Evolutionary conservation across 192 early-diverging fungal genomes (phyloP), one percentile per base, ranked within the genome.

Genomic region (Funneliformis mosseae): DNA sequence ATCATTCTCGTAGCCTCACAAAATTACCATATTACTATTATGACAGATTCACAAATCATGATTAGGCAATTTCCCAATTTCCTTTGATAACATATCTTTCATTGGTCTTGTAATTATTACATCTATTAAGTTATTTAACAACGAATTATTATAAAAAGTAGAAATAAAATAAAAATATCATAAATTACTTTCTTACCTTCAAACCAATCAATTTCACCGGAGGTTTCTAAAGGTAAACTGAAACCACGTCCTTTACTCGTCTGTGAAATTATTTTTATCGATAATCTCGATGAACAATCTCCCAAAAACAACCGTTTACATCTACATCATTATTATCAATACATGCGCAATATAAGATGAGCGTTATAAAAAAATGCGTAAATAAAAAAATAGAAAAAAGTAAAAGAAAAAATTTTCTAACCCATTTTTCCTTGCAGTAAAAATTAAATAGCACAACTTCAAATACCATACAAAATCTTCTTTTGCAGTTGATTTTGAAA

Each of bases 221-320:
- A 88, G 8, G 93, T 90, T 61, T 96, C 95, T 12, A 94, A 80
- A 7, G 96, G 93, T 33, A 97, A 81, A 38, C 90, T 92, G 76
- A 92, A 94, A n/a, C 97, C 97, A 43, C 94, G 92, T 12, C 97
- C 97, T 73, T 93, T 92, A 55, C 93, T 92, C 39, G 94, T 95
- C 50, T 91, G 76, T 8, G 94, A 83, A 50, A 98, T 90, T 28
- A 92, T 90, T 72, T 90, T 90, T 50, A 93, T 90, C 0, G 96
- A 95, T 38, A 95, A 84, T 39, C 93, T 89, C 4, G 96, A 96
- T 9, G 91, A 90, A 43, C 92, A 94, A 81, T 95, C 94, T 11
- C 93, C 97, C 69, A 96, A 81, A 23, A 95, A 83, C 8, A 97
- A 84, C 33, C 84, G 83, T 4, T 87, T 83, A 69, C 93, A 94